A percentile compares a stretch with the other conserved stretches of the same genome.
These are phyloP conservation scores for Houttuynia cordata DNA, from an alignment of 164 flowering plant species.

Conservation along the genomic window DNA sequence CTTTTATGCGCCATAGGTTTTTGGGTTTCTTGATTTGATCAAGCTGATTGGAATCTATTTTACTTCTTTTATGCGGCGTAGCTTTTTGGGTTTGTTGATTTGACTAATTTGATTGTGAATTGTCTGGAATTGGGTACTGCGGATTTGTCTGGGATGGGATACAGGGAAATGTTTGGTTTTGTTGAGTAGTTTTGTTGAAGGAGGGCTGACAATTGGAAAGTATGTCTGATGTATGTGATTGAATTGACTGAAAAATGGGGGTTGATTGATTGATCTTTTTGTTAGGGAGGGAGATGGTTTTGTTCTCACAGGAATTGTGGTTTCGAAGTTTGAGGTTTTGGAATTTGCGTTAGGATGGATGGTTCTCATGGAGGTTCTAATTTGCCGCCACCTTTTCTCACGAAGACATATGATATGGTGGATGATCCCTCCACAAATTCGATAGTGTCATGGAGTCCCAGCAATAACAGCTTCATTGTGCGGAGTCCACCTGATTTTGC, in stretches of 20 bases:
- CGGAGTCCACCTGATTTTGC: slow-evolving; percentile 54
- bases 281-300: neutral
- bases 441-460: slow-evolving; percentile 44
- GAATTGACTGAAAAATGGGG: neutral
- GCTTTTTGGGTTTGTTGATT: neutral
- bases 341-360: slow-evolving; percentile 24
- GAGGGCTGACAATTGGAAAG: neutral
- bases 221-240: neutral
- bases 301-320: slow-evolving; percentile 3
- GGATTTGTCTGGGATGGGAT: no score
- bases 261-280: neutral
- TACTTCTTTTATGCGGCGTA: no score
- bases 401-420: slow-evolving; percentile 59
- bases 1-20: neutral
- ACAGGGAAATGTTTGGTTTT: no score
- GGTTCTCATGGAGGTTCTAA: slow-evolving; percentile 31
- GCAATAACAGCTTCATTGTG: slow-evolving; percentile 40
- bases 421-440: slow-evolving; percentile 39
- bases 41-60: neutral
- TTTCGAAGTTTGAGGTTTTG: slow-evolving; percentile 1
- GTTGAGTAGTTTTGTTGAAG: no score
- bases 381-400: slow-evolving; percentile 48
- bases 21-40: neutral
- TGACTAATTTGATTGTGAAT: neutral
- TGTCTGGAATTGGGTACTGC: neutral